Evolutionary conservation across 345 rosid genomes (phyloP).

Genomic region (Bruguiera parviflora): DNA sequence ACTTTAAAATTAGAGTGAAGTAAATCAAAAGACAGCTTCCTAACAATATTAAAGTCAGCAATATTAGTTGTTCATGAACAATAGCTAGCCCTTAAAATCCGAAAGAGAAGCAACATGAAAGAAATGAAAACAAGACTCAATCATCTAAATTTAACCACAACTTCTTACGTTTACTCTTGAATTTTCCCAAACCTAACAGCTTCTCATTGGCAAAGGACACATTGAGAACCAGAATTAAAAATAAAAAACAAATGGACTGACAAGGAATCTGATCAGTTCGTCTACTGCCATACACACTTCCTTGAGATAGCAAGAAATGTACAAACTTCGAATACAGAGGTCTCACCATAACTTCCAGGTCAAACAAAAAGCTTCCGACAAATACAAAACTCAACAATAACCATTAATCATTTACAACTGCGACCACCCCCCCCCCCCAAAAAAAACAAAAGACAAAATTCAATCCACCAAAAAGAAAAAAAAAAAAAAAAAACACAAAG

Average conservation of each 20-base stretch:
- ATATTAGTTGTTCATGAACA: too few relatives aligned
- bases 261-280: slow-evolving; percentile 3
- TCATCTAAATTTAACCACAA: background rate
- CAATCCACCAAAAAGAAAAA: background rate
- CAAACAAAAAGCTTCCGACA: slow-evolving; percentile 1
- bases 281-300: background rate
- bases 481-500: background rate
- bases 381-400: background rate
- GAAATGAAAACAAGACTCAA: slow-evolving; percentile 1
- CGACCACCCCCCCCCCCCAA: background rate
- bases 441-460: slow-evolving; percentile 6
- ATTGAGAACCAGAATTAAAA: background rate
- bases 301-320: background rate
- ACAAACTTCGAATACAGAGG: background rate
- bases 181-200: slow-evolving; percentile 5
- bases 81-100: background rate
- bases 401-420: background rate
- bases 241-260: background rate
- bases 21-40: too few relatives aligned
- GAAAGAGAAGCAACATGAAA: background rate
- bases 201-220: background rate
- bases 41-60: too few relatives aligned
- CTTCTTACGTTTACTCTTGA: background rate
- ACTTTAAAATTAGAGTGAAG: too few relatives aligned
- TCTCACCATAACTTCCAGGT: slow-evolving; percentile 4